phyloP scores from a whole-genome alignment of 179 eudicot species.

The Camellia oleifera region DNA sequence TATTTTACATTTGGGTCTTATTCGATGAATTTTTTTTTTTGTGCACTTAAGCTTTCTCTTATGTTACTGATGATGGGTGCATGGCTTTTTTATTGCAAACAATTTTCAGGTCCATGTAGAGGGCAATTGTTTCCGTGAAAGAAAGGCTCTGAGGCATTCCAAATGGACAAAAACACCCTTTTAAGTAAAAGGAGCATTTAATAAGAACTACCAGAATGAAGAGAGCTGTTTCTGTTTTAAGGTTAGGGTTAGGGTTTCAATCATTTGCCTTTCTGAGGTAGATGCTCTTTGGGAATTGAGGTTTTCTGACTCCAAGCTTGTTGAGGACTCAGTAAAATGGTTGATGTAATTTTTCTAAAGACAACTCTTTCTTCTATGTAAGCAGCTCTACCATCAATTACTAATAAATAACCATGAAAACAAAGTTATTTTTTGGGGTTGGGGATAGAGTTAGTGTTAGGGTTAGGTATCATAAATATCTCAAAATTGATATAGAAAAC shows the following conservation, averaged over 20 bases:
- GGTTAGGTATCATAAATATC: background rate
- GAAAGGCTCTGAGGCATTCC: slow-evolving; percentile 11
- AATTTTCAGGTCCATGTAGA: slow-evolving; percentile 11
- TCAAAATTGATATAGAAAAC: background rate
- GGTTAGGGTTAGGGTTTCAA: slow-evolving; percentile 22
- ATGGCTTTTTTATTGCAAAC: slow-evolving; percentile 13
- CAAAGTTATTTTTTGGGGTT: background rate
- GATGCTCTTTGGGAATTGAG: slow-evolving; percentile 30
- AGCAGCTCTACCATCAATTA: background rate
- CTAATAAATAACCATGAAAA: background rate
- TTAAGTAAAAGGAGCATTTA: slow-evolving; percentile 1
- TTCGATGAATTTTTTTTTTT: no score
- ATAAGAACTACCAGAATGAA: background rate
- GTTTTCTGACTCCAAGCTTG: slow-evolving; percentile 12
- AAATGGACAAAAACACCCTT: background rate
- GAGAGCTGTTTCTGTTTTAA: background rate
- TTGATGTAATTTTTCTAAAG: background rate
- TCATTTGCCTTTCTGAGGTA: slow-evolving; percentile 21
- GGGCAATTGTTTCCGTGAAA: slow-evolving; percentile 10
- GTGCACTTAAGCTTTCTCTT: no score
- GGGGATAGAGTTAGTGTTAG: background rate
- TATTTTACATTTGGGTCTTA: no score
- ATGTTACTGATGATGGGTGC: background rate
- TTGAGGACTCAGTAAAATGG: background rate
- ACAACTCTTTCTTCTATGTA: background rate